These are phyloP conservation scores for Rhodotorula sp. DNA, from an alignment of 1,284 basidiomycete genomes.

Conservation along the genomic window DNA sequence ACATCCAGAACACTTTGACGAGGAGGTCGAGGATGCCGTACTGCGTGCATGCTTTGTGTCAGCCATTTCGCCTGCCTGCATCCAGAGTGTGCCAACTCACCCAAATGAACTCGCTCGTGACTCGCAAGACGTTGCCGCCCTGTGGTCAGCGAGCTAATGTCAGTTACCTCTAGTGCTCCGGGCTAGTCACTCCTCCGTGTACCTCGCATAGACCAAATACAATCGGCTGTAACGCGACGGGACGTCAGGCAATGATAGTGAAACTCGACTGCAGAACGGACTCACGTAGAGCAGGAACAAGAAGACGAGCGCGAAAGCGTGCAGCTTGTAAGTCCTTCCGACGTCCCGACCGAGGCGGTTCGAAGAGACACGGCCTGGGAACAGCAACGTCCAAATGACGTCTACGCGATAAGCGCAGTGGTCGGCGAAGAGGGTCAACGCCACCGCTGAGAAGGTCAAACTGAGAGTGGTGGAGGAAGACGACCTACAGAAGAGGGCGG, in stretches of 20 bases:
- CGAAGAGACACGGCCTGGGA: neutral
- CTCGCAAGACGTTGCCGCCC: slow-evolving; percentile 11
- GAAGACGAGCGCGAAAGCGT: neutral
- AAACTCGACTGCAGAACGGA: neutral
- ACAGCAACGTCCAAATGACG: slow-evolving; percentile 2
- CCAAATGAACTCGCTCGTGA: slow-evolving; percentile 11
- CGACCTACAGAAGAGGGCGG: slow-evolving; percentile 7
- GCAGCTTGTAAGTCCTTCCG: neutral
- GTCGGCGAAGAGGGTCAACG: too few species aligned
- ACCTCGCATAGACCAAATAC: slow-evolving; percentile 9
- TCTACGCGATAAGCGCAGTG: neutral
- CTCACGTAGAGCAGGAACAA: slow-evolving; percentile 13
- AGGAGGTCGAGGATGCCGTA: slow-evolving; percentile 23
- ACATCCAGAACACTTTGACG: neutral
- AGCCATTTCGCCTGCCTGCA: neutral
- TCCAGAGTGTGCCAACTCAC: neutral
- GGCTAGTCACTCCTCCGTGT: neutral
- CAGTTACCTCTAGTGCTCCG: neutral
- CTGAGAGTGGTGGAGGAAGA: too few species aligned
- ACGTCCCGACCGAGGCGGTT: slow-evolving; percentile 1
- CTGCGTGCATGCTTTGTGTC: neutral
- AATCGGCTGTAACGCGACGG: neutral
- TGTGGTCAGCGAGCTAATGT: neutral
- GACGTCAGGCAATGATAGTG: neutral
- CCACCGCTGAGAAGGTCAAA: neutral